Evolutionary conservation across 106 monocot genomes (phyloP).

Genomic region (Xerophyta viscosa): DNA sequence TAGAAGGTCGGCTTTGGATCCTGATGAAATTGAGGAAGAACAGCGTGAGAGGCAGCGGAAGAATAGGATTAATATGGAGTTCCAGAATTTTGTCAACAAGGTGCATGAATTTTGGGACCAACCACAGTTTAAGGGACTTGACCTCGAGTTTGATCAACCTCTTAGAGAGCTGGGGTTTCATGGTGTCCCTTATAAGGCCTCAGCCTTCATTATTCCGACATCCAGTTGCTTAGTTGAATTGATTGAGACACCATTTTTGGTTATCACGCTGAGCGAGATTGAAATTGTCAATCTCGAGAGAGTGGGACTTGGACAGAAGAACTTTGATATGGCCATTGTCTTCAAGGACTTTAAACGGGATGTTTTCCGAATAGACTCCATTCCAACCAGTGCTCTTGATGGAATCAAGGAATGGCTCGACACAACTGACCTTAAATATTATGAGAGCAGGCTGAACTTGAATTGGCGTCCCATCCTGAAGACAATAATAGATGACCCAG

Average conservation of each 20-base stretch:
- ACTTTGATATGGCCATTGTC: slow-evolving; percentile 44
- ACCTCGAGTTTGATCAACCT: slow-evolving; percentile 38
- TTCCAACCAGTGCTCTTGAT: slow-evolving; percentile 30
- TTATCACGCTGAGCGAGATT: slow-evolving; percentile 32
- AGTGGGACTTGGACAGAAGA: slow-evolving; percentile 41
- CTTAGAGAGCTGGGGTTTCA: slow-evolving; percentile 43
- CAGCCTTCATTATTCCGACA: slow-evolving; percentile 36
- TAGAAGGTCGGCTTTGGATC: slow-evolving; percentile 32
- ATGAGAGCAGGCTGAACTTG: slow-evolving; percentile 39
- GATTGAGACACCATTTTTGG: slow-evolving; percentile 30
- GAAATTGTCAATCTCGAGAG: slow-evolving; percentile 46
- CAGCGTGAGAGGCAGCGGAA: slow-evolving; percentile 36
- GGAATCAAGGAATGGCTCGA: slow-evolving; percentile 50
- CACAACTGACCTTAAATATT: slow-evolving; percentile 36
- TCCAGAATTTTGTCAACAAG: slow-evolving; percentile 36
- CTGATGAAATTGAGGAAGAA: slow-evolving; percentile 47
- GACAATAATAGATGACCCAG: slow-evolving; percentile 41
- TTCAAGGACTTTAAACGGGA: slow-evolving; percentile 44
- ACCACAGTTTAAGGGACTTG: slow-evolving; percentile 29
- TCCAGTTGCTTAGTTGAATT: slow-evolving; percentile 36
- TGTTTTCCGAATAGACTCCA: slow-evolving; percentile 37
- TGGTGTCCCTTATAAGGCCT: slow-evolving; percentile 38
- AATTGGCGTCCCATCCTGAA: slow-evolving; percentile 45
- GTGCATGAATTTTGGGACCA: slow-evolving; percentile 35
- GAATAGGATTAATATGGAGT: slow-evolving; percentile 41